phyloP scores from a whole-genome alignment of 2,329 filamentous ascomycete species.

The Apiospora kogelbergensis region DNA sequence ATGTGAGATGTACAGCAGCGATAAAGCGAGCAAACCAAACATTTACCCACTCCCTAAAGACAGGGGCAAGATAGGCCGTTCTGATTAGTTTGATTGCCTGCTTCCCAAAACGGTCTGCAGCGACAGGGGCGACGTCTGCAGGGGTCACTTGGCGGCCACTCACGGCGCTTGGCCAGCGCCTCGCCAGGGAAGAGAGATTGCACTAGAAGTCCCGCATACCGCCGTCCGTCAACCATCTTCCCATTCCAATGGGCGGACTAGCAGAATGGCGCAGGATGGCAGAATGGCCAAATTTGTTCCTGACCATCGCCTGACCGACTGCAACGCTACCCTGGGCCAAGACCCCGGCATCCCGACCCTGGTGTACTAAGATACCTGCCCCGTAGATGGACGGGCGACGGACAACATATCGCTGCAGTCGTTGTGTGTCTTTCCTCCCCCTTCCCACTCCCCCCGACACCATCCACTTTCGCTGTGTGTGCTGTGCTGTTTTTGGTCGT shows the following conservation, averaged over 20 bases:
- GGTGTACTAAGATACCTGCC: too few relatives aligned
- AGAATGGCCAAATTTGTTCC: neutral
- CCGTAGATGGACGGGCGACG: neutral
- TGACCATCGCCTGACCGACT: conserved; percentile 6
- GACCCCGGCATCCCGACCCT: neutral
- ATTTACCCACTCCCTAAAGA: neutral
- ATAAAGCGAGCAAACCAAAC: neutral
- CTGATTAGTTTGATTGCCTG: conserved; percentile 4
- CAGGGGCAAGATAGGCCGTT: neutral
- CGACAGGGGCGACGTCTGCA: neutral
- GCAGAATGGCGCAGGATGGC: neutral
- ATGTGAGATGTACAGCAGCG: neutral
- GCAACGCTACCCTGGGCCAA: neutral
- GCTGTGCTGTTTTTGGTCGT: neutral
- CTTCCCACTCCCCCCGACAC: neutral
- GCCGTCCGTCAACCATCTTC: neutral
- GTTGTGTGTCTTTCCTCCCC: neutral
- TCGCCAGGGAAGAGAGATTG: conserved; percentile 3
- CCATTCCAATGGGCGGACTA: neutral
- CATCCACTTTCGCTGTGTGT: conserved; percentile 4
- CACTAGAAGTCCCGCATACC: neutral
- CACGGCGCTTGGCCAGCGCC: neutral
- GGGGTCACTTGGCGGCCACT: neutral
- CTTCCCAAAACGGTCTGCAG: neutral
- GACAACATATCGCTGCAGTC: neutral